A percentile compares a stretch with the other conserved stretches of the same genome.
These are phyloP conservation scores for Pythium aristosporum DNA, from an alignment of 352 stramenopile genomes.

Conservation along the genomic window DNA sequence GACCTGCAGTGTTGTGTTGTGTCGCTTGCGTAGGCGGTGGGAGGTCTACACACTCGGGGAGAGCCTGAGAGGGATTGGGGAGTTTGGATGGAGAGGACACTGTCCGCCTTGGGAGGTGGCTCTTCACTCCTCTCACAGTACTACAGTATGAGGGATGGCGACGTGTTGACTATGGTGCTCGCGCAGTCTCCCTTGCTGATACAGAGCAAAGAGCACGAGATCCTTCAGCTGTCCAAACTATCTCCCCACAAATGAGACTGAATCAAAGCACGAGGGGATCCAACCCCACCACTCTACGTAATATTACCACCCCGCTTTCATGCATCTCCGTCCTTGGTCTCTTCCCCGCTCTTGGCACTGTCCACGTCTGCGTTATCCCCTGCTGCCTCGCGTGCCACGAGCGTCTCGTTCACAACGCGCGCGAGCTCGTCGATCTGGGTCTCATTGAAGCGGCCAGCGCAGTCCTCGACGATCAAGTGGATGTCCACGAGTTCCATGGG, in stretches of 20 bases:
- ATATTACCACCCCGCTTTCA: background rate
- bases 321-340: slow-evolving; percentile 22
- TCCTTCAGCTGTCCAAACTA: too few relatives aligned
- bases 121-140: background rate
- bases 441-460: slow-evolving; percentile 72
- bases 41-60: background rate
- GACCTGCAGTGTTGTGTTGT: background rate
- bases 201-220: too few relatives aligned
- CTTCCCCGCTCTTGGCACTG: background rate
- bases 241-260: background rate
- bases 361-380: slow-evolving; percentile 24
- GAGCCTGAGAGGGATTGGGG: too few relatives aligned
- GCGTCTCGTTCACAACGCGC: slow-evolving; percentile 62
- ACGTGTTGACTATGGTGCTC: background rate
- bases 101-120: too few relatives aligned
- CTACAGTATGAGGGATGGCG: background rate
- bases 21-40: background rate
- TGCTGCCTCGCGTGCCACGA: slow-evolving; percentile 31
- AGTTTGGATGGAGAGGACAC: too few relatives aligned
- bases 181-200: too few relatives aligned
- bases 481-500: slow-evolving; percentile 83
- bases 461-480: slow-evolving; percentile 85
- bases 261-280: background rate
- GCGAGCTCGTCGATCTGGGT: slow-evolving; percentile 76
- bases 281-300: background rate